Conservation (phyloP, 805 yeast genomes). For the Kodamaea kaohsiungensis region DNA sequence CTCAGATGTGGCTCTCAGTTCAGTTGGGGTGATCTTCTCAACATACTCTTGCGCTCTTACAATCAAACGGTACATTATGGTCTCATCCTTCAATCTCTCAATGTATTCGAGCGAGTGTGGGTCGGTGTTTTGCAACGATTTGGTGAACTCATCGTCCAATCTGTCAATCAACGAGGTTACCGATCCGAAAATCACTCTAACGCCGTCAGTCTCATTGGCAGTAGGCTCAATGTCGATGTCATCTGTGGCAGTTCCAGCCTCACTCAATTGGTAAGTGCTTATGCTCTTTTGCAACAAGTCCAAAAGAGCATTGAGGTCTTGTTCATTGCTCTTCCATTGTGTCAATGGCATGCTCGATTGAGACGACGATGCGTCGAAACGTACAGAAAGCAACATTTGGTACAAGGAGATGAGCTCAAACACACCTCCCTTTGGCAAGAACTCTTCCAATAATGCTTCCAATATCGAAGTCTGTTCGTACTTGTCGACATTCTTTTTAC, state of each 20-base stretch:
- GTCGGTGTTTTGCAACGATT: slow-evolving; percentile 84
- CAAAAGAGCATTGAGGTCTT: slow-evolving; percentile 63
- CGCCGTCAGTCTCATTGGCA: slow-evolving; percentile 54
- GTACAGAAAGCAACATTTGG: slow-evolving; percentile 79
- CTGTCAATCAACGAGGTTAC: slow-evolving; percentile 86
- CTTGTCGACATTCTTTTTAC: slow-evolving; percentile 90
- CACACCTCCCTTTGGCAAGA: slow-evolving; percentile 35
- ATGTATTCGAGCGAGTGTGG: slow-evolving; percentile 95
- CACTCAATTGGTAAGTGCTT: slow-evolving; percentile 65
- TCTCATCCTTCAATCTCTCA: slow-evolving; percentile 86
- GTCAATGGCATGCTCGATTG: slow-evolving; percentile 73
- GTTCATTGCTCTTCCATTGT: slow-evolving; percentile 74
- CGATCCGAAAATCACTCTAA: slow-evolving; percentile 78
- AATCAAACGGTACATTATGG: slow-evolving; percentile 68
- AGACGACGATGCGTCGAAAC: slow-evolving; percentile 77
- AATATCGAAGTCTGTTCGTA: slow-evolving; percentile 71
- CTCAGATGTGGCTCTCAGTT: slow-evolving; percentile 43
- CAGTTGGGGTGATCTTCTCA: slow-evolving; percentile 59
- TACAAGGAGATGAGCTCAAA: slow-evolving; percentile 80
- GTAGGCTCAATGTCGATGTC: slow-evolving; percentile 72
- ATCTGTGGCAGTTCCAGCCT: slow-evolving; percentile 67
- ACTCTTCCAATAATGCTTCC: slow-evolving; percentile 55
- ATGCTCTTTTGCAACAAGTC: slow-evolving; percentile 64
- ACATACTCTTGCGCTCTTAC: slow-evolving; percentile 85
- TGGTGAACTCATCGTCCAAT: slow-evolving; percentile 90